Evolutionary conservation across 2,329 filamentous ascomycete species (phyloP).

Genomic region (Fusarium sp.): DNA sequence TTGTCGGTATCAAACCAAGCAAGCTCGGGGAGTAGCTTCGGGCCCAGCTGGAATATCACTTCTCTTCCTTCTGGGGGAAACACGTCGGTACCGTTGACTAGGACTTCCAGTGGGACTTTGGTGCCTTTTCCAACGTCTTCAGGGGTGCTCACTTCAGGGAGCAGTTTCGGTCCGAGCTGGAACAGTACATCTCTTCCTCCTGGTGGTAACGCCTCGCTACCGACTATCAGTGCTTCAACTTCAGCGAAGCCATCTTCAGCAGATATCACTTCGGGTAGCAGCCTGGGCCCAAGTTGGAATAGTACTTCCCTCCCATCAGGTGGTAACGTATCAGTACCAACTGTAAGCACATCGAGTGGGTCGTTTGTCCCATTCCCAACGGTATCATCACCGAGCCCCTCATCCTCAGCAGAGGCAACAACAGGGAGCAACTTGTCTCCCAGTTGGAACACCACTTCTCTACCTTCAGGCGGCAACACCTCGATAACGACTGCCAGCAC

Average conservation of each 20-base stretch:
- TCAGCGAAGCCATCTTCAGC: background rate
- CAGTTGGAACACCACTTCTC: background rate
- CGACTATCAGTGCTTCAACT: background rate
- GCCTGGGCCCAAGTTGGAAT: background rate
- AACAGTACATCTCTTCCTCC: background rate
- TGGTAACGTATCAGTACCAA: background rate
- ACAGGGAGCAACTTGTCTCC: background rate
- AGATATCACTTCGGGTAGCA: background rate
- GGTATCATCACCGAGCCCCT: fast-evolving
- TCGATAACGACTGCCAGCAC: background rate
- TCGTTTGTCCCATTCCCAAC: background rate
- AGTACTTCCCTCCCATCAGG: background rate
- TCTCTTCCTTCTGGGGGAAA: background rate
- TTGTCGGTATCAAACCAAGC: background rate
- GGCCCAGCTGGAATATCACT: background rate
- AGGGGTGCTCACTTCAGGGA: fast-evolving
- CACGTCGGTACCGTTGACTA: background rate
- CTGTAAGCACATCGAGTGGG: background rate
- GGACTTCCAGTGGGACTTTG: background rate
- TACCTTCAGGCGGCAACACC: too few species aligned
- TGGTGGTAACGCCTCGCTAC: background rate
- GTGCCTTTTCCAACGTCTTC: background rate
- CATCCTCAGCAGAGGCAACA: background rate
- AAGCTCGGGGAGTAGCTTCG: background rate
- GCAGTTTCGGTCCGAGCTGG: background rate